A percentile compares a stretch with the other conserved stretches of the same genome.
Conservation (phyloP, 352 stramenopile genomes). For the Phytophthora cryptogea region DNA sequence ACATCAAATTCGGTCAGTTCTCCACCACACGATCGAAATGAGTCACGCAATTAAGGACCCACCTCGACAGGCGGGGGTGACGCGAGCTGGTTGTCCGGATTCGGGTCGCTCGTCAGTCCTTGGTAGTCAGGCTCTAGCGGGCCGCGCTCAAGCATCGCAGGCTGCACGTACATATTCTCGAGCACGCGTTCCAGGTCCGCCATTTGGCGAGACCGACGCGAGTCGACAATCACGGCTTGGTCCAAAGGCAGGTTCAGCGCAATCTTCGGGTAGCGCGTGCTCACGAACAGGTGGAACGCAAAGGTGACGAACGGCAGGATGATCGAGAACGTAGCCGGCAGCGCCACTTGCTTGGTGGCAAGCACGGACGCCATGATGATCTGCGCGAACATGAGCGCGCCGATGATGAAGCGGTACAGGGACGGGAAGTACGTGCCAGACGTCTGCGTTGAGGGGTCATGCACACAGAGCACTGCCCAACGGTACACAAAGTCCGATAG, state of each 20-base stretch:
- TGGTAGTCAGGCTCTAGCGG: slow-evolving; percentile 80
- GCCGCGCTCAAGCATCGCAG: slow-evolving; percentile 62
- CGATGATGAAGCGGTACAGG: slow-evolving; percentile 82
- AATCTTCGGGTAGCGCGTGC: slow-evolving; percentile 66
- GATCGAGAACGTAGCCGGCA: slow-evolving; percentile 61
- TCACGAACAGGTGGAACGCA: slow-evolving; percentile 77
- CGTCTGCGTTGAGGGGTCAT: slow-evolving; percentile 72
- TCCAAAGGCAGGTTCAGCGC: slow-evolving; percentile 75
- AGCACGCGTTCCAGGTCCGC: slow-evolving; percentile 62
- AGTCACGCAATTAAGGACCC: slow-evolving; percentile 18
- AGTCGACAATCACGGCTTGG: slow-evolving; percentile 77
- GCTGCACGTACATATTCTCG: slow-evolving; percentile 71
- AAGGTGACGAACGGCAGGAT: slow-evolving; percentile 68
- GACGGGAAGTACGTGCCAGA: slow-evolving; percentile 75
- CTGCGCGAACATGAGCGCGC: slow-evolving; percentile 78
- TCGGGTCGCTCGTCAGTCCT: slow-evolving; percentile 66
- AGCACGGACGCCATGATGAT: slow-evolving; percentile 77
- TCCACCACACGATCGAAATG: slow-evolving; percentile 1
- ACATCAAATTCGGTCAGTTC: slow-evolving; percentile 19
- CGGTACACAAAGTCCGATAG: slow-evolving; percentile 79
- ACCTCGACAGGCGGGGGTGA: slow-evolving; percentile 66
- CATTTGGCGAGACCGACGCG: slow-evolving; percentile 52
- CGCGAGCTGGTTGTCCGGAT: slow-evolving; percentile 64
- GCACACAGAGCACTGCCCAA: slow-evolving; percentile 73
- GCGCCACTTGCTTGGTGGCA: slow-evolving; percentile 73